Conservation (phyloP, 1,139 yeast species). For the Casaregolazyma suthepensis region DNA sequence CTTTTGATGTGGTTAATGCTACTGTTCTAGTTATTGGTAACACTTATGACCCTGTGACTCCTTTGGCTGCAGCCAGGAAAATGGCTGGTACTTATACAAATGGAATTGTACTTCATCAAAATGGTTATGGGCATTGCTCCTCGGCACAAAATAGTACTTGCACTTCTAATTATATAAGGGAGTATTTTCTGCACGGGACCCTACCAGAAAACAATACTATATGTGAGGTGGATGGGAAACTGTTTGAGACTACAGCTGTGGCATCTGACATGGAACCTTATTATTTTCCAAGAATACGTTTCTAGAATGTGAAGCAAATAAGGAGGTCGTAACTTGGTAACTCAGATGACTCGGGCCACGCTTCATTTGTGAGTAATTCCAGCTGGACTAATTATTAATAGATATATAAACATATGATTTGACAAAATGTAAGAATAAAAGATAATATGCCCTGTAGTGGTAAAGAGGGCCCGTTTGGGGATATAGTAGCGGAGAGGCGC, state of each 20-base stretch:
- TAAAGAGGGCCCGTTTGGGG: too few species aligned
- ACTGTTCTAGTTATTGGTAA: slow-evolving; percentile 15
- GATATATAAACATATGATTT: too few species aligned
- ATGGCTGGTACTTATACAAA: slow-evolving; percentile 15
- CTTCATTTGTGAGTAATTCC: too few species aligned
- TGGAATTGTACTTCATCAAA: slow-evolving; percentile 13
- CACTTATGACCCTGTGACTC: slow-evolving; percentile 16
- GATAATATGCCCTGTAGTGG: too few species aligned
- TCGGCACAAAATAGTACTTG: slow-evolving; percentile 15
- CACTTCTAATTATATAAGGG: slow-evolving; percentile 7
- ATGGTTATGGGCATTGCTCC: slow-evolving; percentile 16
- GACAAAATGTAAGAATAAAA: too few species aligned
- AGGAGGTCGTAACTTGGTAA: too few species aligned
- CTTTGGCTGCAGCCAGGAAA: slow-evolving; percentile 14
- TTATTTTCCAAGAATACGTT: neutral
- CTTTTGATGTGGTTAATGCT: slow-evolving; percentile 14
- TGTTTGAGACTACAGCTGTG: neutral
- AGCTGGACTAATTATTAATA: too few species aligned
- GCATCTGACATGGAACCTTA: slow-evolving; percentile 6
- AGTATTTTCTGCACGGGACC: slow-evolving; percentile 13
- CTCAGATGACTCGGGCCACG: too few species aligned
- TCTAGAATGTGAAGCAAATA: neutral
- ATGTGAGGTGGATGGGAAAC: slow-evolving; percentile 10
- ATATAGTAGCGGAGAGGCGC: too few species aligned
- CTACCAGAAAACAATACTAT: slow-evolving; percentile 13